Base-by-base conservation (phyloP, 164 flowering plant species). In the Annona cherimola region DNA sequence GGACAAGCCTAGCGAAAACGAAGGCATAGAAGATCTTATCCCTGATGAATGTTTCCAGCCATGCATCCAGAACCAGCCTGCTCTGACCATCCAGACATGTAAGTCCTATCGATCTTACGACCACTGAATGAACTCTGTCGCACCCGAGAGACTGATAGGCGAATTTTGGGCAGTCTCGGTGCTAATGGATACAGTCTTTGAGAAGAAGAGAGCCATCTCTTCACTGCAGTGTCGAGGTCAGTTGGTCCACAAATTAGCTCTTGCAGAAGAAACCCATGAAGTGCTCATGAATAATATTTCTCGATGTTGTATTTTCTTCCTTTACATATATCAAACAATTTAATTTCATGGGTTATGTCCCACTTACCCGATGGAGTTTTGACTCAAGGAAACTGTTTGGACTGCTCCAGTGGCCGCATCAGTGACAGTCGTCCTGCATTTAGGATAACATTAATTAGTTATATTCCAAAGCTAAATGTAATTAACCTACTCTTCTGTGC, bases 121-220 rank as follows among this genome's bases (percentile, higher is more conserved):
- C 35, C 35, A 26, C 35, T 26, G 35, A 26, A 26, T 26, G 35
- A 26, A 26, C 35, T 26, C 35, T 26, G 35, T 26, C 35, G 35
- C 35, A 26, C 35, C 35, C 3, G 80, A 40, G 64, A 73, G 6
- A 3, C 50, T 6, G 8, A 42, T 5, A 35, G 78, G 44, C 2
- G 78, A 67, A 5, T 72, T 81, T 45, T 72, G 72, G 20, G 67
- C 42, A 9, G 61, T 54, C 16, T 69, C 61, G 39, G 80, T 39
- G 54, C 77, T 73, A 20, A 84, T 76, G 63, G 83, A 75, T 3
- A 71, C 66, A 60, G 80, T 45, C 73, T 78, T 78, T 14, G 81
- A 79, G 20, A 79, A 76, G 70, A 79, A 84, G 26, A 82, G 84
- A 65, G 83, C 78, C 35, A 26, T 2, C 18, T 61, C 57, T 2